Conservation (phyloP, 2,329 filamentous ascomycete species). For the Aspergillus puulaauensis region DNA sequence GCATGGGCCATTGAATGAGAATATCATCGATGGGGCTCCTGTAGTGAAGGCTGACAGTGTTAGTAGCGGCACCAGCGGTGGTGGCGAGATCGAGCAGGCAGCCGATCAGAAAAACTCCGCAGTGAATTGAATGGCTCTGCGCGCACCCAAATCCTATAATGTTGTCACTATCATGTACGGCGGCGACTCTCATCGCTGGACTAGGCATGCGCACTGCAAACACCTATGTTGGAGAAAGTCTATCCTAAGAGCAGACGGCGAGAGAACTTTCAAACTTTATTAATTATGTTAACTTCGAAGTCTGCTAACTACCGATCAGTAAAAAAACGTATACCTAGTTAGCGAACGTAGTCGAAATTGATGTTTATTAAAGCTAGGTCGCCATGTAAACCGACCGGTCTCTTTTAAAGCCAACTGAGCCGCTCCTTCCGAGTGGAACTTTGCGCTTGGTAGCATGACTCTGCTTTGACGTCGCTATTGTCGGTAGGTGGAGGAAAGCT, state of each 20-base stretch:
- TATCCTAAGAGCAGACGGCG: background rate
- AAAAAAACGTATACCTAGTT: background rate
- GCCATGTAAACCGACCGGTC: background rate
- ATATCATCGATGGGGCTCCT: constrained; percentile 10
- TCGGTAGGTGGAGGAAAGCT: background rate
- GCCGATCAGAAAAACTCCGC: background rate
- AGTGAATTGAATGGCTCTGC: background rate
- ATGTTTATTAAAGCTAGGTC: background rate
- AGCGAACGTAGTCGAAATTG: background rate
- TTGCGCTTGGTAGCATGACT: background rate
- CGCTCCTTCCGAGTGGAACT: constrained; percentile 8
- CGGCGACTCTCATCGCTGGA: background rate
- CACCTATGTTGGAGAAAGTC: background rate
- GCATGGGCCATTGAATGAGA: constrained; percentile 65
- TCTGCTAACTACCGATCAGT: background rate
- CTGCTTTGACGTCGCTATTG: background rate
- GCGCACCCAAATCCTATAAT: background rate
- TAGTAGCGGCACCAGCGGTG: constrained; percentile 45
- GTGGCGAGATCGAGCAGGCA: constrained; percentile 21
- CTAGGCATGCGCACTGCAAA: background rate
- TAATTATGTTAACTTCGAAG: background rate
- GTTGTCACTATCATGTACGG: background rate
- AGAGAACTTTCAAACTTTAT: background rate
- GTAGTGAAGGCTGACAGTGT: constrained; percentile 36
- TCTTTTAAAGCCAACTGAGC: constrained; percentile 18